These are phyloP conservation scores for Hymenochaete sp. DNA, from an alignment of 1,284 basidiomycete species.

Conservation along the genomic window DNA sequence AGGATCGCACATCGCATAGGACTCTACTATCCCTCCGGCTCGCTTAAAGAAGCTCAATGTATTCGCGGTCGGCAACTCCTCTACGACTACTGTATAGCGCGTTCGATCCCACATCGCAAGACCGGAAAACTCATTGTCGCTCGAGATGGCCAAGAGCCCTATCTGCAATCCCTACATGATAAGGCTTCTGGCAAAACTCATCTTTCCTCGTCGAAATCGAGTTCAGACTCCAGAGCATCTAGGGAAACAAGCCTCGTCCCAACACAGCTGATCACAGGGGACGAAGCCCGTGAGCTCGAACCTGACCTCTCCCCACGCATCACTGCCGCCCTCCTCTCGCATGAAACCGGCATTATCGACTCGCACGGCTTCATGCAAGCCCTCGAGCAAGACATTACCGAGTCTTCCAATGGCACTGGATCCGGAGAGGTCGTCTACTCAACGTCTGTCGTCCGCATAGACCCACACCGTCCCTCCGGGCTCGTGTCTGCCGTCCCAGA, in stretches of 20 bases:
- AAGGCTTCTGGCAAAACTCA: conserved; percentile 53
- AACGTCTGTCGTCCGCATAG: conserved; percentile 84
- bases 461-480: conserved; percentile 36
- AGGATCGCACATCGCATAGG: conserved; percentile 34
- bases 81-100: conserved; percentile 66
- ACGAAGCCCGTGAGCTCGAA: conserved; percentile 71
- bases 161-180: conserved; percentile 60
- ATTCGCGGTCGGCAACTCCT: conserved; percentile 81
- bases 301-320: conserved; percentile 73
- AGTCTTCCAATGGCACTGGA: conserved; percentile 62
- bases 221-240: conserved; percentile 39
- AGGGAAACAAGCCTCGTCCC: conserved; percentile 35
- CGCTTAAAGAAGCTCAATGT: conserved; percentile 83
- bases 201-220: too few species aligned
- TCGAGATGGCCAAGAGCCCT: conserved; percentile 50
- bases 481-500: conserved; percentile 19
- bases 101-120: conserved; percentile 63
- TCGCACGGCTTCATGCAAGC: conserved; percentile 76
- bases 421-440: conserved; percentile 77
- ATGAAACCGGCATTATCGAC: conserved; percentile 88
- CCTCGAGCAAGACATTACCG: conserved; percentile 70
- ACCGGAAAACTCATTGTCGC: conserved; percentile 89
- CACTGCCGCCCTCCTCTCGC: conserved; percentile 68
- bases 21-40: conserved; percentile 76
- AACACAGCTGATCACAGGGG: conserved; percentile 60